Evolutionary conservation across 352 stramenopile genomes (phyloP), one percentile per base, ranked within the genome.

Genomic region (Phytophthora nicotianae): DNA sequence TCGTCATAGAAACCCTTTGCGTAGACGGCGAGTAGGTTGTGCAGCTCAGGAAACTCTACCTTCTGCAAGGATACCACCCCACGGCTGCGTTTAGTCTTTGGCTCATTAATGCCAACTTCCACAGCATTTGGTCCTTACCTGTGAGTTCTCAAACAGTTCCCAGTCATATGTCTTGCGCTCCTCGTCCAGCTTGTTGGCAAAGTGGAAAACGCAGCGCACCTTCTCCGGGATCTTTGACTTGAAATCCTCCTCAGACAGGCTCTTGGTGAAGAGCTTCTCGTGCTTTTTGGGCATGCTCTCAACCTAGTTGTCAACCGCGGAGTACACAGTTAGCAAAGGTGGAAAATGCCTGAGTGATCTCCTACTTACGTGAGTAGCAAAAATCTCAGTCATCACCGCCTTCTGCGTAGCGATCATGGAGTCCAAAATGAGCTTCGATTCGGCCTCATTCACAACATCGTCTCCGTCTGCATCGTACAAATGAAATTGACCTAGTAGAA

Each of bases 211-310:
- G 56, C 83, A 91, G 50, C 83, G 83, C 45, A 86, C 67, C 64
- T 91, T 91, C 63, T 91, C 83, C 4, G 80, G 75, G 24, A 91
- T 74, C 68, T 91, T 90, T 21, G 78, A 72, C 42, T 81, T 89
- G 68, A 75, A 91, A 43, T 90, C 74, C 42, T 81, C 77, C 62
- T 90, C 83, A 6, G 50, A 68, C 43, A 90, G 33, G 41, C 73
- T 83, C 47, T 73, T 78, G 11, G 59, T 55, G 37, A 91, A 66
- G 11, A 77, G 37, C 47, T 89, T 89, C 26, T 75, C 60, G 55
- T 75, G 72, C 45, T 87, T 90, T 62, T 90, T 90, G 2, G 79
- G 75, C 71, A 89, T 37, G 55, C 85, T 77, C 6, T 72, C 51
- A n/a, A 88, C 79, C 77, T 86, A 20, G 5, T 56, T 24, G 27